Conservation (phyloP, 768 basidiomycete genomes). For the Strobilomyces confusus region DNA sequence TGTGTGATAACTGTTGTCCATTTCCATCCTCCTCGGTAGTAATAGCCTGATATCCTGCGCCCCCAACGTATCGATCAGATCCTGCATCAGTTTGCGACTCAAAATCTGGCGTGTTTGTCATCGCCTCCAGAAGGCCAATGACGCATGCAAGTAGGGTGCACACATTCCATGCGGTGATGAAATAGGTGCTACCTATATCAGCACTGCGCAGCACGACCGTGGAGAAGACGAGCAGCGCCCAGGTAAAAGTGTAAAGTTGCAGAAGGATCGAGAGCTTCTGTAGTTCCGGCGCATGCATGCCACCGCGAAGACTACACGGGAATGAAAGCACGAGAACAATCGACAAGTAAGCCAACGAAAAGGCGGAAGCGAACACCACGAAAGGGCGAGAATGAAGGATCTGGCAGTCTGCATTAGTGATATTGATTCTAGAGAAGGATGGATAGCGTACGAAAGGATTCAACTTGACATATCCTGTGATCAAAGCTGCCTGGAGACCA, state of each 20-base stretch:
- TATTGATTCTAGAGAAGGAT: neutral
- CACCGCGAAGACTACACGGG: conserved; percentile 26
- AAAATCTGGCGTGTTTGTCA: conserved; percentile 15
- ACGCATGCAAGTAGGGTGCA: conserved; percentile 40
- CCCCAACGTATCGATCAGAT: conserved; percentile 12
- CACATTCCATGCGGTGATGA: conserved; percentile 52
- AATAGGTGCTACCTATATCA: conserved; percentile 52
- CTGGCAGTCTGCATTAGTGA: conserved; percentile 33
- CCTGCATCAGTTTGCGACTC: conserved; percentile 4
- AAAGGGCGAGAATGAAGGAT: conserved; percentile 57
- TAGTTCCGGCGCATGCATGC: conserved; percentile 29
- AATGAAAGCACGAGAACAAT: conserved; percentile 40
- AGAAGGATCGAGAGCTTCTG: conserved; percentile 51
- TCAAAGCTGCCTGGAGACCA: conserved; percentile 45
- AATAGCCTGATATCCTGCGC: conserved; percentile 27
- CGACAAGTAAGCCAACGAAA: conserved; percentile 49
- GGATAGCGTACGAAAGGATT: conserved; percentile 56
- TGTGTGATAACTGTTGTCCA: conserved; percentile 11
- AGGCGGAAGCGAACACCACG: conserved; percentile 45
- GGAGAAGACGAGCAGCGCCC: conserved; percentile 51
- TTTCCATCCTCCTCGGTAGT: conserved; percentile 15
- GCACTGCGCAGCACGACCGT: conserved; percentile 42
- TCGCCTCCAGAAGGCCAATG: conserved; percentile 36
- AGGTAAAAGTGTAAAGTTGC: conserved; percentile 55
- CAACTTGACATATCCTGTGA: conserved; percentile 46